phyloP scores from a whole-genome alignment of 2,329 filamentous ascomycete species.

The Thermochaetoides dissita region DNA sequence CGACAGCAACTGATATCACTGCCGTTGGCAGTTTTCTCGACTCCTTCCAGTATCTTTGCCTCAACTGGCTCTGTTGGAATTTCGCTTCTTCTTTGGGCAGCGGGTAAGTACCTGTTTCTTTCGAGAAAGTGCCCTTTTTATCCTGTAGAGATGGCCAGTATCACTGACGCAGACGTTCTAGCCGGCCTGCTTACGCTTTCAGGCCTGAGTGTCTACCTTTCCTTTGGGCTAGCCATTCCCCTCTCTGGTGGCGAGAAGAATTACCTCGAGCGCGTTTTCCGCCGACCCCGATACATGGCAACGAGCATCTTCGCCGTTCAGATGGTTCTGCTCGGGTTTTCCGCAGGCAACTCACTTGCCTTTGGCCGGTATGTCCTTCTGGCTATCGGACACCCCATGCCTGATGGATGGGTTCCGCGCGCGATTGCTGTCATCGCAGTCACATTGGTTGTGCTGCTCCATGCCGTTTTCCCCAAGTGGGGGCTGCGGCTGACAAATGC shows the following conservation, averaged over 20 bases:
- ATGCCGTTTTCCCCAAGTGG: conserved; percentile 39
- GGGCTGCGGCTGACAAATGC: conserved; percentile 45
- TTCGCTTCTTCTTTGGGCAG: conserved; percentile 23
- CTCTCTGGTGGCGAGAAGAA: conserved; percentile 53
- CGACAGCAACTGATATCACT: not conserved
- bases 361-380: conserved; percentile 41
- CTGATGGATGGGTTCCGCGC: conserved; percentile 42
- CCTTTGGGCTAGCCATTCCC: conserved; percentile 51
- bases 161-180: not conserved
- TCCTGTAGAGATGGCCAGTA: not conserved
- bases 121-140: not conserved
- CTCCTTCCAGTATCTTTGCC: conserved; percentile 37
- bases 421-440: conserved; percentile 39
- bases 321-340: conserved; percentile 48
- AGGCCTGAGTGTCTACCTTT: conserved; percentile 47
- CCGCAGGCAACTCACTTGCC: conserved; percentile 42
- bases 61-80: conserved; percentile 41
- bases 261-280: conserved; percentile 49
- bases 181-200: conserved; percentile 38
- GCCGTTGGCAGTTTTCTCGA: conserved; percentile 32
- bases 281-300: conserved; percentile 42
- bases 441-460: conserved; percentile 39
- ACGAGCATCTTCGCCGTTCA: conserved; percentile 46
- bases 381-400: conserved; percentile 25
- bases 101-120: conserved; percentile 9